Evolutionary conservation across 202 grass and related monocot genomes (phyloP).

Genomic region (Elaeis oleifera): DNA sequence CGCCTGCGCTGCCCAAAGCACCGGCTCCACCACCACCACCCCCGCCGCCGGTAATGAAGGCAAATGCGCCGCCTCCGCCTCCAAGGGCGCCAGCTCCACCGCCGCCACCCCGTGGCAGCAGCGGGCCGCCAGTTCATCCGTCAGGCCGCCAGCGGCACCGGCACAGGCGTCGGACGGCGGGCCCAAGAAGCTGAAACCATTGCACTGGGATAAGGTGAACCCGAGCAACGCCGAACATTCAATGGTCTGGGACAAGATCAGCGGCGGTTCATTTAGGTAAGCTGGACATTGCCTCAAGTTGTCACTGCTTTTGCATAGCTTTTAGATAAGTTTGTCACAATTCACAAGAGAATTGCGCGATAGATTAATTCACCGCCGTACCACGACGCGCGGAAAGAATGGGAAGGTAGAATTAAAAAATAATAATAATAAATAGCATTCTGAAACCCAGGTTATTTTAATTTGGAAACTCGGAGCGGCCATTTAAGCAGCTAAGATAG

Average conservation of each 20-base stretch:
- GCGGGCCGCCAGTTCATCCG: not conserved
- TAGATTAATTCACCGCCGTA: too few relatives aligned
- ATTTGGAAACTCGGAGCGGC: too few relatives aligned
- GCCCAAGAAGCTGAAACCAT: conserved; percentile 69
- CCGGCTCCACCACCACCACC: conserved; percentile 33
- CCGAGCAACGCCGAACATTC: conserved; percentile 59
- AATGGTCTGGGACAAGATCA: conserved; percentile 98
- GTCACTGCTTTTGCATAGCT: too few relatives aligned
- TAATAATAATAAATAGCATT: too few relatives aligned
- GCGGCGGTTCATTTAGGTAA: conserved; percentile 81
- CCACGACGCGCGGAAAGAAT: too few relatives aligned
- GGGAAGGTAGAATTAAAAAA: too few relatives aligned
- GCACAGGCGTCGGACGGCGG: conserved; percentile 28
- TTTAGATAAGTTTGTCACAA: too few relatives aligned
- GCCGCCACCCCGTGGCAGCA: conserved; percentile 31
- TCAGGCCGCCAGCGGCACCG: not conserved
- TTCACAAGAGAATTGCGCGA: too few relatives aligned
- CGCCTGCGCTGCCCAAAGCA: conserved; percentile 30
- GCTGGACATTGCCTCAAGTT: not conserved
- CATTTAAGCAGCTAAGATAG: too few relatives aligned
- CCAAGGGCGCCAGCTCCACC: conserved; percentile 56
- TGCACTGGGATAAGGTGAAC: conserved; percentile 93
- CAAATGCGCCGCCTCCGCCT: conserved; percentile 33
- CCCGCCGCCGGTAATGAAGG: conserved; percentile 35
- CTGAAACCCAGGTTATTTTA: too few relatives aligned